Evolutionary conservation across 257 asterid species (phyloP).

Genomic region (Osmanthus fragrans): DNA sequence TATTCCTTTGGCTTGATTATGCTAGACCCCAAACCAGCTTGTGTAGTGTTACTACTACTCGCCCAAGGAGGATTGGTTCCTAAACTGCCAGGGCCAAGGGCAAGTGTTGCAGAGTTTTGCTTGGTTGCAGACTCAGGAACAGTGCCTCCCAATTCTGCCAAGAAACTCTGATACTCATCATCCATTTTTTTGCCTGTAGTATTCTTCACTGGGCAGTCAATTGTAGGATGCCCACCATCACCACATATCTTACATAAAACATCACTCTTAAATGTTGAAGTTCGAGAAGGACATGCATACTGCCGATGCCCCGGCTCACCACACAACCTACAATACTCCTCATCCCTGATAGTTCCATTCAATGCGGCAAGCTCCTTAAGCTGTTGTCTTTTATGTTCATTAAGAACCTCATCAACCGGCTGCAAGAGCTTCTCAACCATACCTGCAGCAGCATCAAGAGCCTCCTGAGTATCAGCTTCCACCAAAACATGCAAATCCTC

Average conservation of each 20-base stretch:
- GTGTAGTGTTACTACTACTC: conserved; percentile 45
- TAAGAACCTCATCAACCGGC: conserved; percentile 94
- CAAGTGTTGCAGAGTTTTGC: conserved; percentile 52
- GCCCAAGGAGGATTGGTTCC: conserved; percentile 88
- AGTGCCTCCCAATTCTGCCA: conserved; percentile 91
- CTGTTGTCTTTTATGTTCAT: conserved; percentile 94
- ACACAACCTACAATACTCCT: conserved; percentile 83
- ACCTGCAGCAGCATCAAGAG: conserved; percentile 85
- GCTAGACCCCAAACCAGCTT: conserved; percentile 54
- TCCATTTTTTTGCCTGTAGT: conserved; percentile 98
- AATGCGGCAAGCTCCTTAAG: conserved; percentile 91
- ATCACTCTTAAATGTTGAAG: conserved; percentile 82
- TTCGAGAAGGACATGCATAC: conserved; percentile 84
- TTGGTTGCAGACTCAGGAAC: conserved; percentile 69
- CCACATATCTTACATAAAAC: conserved; percentile 85
- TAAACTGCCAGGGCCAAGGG: conserved; percentile 60
- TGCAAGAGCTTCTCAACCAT: conserved; percentile 96
- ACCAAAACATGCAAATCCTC: conserved; percentile 94
- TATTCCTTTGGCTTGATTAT: conserved; percentile 72
- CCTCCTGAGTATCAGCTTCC: conserved; percentile 87
- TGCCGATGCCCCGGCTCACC: conserved; percentile 96
- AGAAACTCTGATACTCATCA: conserved; percentile 87
- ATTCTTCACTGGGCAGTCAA: conserved; percentile 87
- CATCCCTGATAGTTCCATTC: conserved; percentile 94
- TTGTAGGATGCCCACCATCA: conserved; percentile 51